Evolutionary conservation across 2,329 filamentous ascomycete species (phyloP).

Genomic region (Orbilia quercus): DNA sequence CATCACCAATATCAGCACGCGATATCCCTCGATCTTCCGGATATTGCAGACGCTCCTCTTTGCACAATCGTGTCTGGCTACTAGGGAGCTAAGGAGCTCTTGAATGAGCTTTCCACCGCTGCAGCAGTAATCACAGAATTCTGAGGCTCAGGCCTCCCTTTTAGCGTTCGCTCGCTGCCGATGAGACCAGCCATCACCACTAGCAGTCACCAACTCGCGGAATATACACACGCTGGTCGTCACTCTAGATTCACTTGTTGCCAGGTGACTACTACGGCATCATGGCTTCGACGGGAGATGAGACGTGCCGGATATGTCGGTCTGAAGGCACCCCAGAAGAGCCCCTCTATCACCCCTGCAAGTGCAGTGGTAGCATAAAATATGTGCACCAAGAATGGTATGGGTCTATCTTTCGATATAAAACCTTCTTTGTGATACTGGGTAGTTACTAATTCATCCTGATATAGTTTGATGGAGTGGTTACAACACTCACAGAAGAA

Average conservation of each 20-base stretch:
- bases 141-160: conserved; percentile 10
- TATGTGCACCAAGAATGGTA: conserved; percentile 93
- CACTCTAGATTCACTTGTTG: conserved; percentile 10
- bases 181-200: conserved; percentile 45
- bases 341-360: conserved; percentile 96
- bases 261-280: conserved; percentile 22
- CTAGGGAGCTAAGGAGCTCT: conserved; percentile 38
- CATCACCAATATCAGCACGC: conserved; percentile 19
- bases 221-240: conserved; percentile 16
- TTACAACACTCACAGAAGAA: conserved; percentile 98
- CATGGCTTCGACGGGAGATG: conserved; percentile 68
- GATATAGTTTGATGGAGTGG: conserved; percentile 84
- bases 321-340: conserved; percentile 85
- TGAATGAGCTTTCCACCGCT: conserved; percentile 40
- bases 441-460: conserved; percentile 11
- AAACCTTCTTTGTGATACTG: too few species aligned
- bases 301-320: conserved; percentile 97
- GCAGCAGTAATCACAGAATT: conserved; percentile 12
- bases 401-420: conserved; percentile 1
- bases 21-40: conserved; percentile 21
- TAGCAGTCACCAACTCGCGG: conserved; percentile 13
- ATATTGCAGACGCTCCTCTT: conserved; percentile 9
- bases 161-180: conserved; percentile 30
- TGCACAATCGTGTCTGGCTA: conserved; percentile 4
- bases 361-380: conserved; percentile 98